Evolutionary conservation across 306 rosid genomes (phyloP).

Genomic region (Abrus precatorius): DNA sequence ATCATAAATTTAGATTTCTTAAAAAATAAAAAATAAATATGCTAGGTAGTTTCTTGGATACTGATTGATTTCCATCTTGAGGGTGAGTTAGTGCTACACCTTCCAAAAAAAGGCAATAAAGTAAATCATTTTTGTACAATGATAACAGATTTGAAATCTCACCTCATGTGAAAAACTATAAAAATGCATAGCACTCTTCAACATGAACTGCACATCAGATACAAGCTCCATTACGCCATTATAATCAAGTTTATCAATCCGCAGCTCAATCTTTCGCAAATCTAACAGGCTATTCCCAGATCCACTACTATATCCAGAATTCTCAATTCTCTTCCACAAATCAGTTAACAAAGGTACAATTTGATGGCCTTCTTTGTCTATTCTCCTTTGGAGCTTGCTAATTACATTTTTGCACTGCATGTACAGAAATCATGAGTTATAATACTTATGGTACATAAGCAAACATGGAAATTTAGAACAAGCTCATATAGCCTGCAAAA

Average conservation of each 20-base stretch:
- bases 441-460: background rate
- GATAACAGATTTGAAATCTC: constrained; percentile 39
- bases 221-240: constrained; percentile 87
- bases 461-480: constrained; percentile 25
- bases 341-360: constrained; percentile 95
- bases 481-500: constrained; percentile 31
- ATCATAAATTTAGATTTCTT: constrained; percentile 13
- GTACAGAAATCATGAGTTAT: constrained; percentile 46
- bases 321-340: constrained; percentile 93
- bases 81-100: constrained; percentile 9
- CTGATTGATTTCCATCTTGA: background rate
- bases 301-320: constrained; percentile 70
- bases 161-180: constrained; percentile 92
- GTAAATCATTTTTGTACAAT: constrained; percentile 6
- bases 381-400: constrained; percentile 91
- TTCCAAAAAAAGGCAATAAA: constrained; percentile 30
- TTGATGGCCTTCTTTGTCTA: constrained; percentile 94
- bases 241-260: constrained; percentile 89
- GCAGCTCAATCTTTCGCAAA: constrained; percentile 84
- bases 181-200: constrained; percentile 88
- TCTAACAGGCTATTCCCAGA: constrained; percentile 77
- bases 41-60: background rate
- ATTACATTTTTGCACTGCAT: constrained; percentile 97
- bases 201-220: constrained; percentile 87
- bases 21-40: background rate